Conservation (phyloP, 208 protist genomes). For the Trypanosoma rangeli region DNA sequence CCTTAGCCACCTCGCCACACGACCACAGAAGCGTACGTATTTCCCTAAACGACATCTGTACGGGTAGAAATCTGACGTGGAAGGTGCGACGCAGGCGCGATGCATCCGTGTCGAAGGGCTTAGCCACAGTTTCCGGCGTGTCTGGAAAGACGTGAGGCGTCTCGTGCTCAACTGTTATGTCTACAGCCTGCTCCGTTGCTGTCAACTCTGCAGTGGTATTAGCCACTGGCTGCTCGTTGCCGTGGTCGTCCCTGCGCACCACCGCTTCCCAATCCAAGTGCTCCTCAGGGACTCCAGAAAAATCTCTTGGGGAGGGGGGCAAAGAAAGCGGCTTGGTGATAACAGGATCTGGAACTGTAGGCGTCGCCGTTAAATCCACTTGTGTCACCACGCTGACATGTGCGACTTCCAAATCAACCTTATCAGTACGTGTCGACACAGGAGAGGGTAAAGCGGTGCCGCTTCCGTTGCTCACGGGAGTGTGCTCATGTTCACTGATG, state of each 20-base stretch:
- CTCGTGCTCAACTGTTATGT: too few relatives aligned
- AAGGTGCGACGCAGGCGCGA: constrained; percentile 32
- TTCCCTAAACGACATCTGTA: constrained; percentile 17
- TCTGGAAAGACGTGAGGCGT: too few relatives aligned
- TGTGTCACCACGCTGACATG: background rate
- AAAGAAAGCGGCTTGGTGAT: background rate
- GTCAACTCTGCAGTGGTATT: background rate
- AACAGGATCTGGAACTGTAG: background rate
- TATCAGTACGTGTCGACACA: background rate
- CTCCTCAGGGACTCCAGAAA: background rate
- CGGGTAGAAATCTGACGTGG: constrained; percentile 38
- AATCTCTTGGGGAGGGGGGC: background rate
- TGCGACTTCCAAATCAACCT: background rate
- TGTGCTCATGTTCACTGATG: background rate
- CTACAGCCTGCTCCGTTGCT: background rate
- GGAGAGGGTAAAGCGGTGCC: background rate
- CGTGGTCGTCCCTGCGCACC: background rate
- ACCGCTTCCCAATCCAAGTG: background rate
- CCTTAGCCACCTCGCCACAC: constrained; percentile 37
- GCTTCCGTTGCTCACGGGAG: background rate
- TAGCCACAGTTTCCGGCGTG: background rate
- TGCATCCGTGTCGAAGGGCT: background rate
- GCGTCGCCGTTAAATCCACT: background rate
- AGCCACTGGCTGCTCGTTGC: background rate
- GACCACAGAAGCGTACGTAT: constrained; percentile 36